Evolutionary conservation across 2,329 filamentous ascomycete species (phyloP).

Genomic region (Fusarium keratoplasticum): DNA sequence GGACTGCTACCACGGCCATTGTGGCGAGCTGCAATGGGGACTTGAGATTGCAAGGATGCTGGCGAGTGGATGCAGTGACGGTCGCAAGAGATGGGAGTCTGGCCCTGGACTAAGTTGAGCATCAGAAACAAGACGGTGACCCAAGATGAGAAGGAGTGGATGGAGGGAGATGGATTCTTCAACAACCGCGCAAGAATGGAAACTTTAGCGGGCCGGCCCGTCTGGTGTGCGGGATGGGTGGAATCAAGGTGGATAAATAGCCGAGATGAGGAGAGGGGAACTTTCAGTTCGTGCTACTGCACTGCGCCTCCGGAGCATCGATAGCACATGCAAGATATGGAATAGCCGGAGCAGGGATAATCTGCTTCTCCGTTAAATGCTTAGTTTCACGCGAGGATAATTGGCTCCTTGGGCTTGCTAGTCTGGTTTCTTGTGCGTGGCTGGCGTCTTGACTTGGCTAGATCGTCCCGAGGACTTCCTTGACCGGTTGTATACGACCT

Average conservation of each 20-base stretch:
- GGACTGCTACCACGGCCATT: constrained; percentile 5
- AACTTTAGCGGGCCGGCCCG: not conserved
- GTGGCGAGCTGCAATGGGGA: too few relatives aligned
- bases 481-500: not conserved
- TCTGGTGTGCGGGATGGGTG: not conserved
- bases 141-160: not conserved
- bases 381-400: not conserved
- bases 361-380: not conserved
- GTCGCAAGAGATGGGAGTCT: not conserved
- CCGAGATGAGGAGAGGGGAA: not conserved
- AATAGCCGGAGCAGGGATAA: not conserved
- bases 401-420: not conserved
- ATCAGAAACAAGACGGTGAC: not conserved
- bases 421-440: not conserved
- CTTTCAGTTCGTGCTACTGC: not conserved
- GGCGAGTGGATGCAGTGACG: not conserved
- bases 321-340: not conserved
- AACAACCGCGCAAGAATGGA: not conserved
- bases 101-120: not conserved
- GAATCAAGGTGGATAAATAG: not conserved
- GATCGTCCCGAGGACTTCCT: not conserved
- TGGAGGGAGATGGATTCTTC: not conserved
- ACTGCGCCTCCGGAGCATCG: not conserved
- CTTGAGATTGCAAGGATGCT: too few relatives aligned
- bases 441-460: not conserved